Conservation (phyloP, 305 asterid species). For the Plantago lanceolata region DNA sequence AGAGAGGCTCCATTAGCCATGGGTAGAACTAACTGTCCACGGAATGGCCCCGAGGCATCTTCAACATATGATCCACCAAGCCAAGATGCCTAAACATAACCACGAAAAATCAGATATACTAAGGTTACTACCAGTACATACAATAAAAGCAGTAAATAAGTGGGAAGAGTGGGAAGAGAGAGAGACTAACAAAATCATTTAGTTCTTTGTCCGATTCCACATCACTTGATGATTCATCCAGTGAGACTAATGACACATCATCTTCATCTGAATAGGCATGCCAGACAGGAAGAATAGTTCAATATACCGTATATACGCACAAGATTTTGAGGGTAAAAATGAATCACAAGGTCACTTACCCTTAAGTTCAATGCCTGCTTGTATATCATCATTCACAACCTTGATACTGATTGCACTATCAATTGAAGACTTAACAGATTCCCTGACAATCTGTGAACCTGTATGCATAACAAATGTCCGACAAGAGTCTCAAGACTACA, state of each 20-base stretch:
- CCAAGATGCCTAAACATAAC: conserved; percentile 62
- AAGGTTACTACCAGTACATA: background rate
- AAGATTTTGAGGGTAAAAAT: conserved; percentile 17
- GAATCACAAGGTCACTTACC: conserved; percentile 43
- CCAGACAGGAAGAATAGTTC: conserved; percentile 20
- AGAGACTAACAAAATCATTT: conserved; percentile 61
- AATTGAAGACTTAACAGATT: conserved; percentile 32
- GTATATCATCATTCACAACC: conserved; percentile 47
- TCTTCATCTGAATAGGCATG: conserved; percentile 51
- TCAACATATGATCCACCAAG: conserved; percentile 80
- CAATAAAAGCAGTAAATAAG: background rate
- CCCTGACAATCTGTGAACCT: conserved; percentile 40
- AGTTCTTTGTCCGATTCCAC: conserved; percentile 67
- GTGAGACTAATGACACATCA: conserved; percentile 55
- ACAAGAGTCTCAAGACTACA: too few species aligned
- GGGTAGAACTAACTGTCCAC: conserved; percentile 68
- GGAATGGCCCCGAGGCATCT: conserved; percentile 42
- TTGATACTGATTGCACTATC: conserved; percentile 44
- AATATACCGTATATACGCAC: conserved; percentile 1
- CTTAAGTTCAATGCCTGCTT: conserved; percentile 60
- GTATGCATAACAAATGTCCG: conserved; percentile 24
- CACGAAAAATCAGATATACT: conserved; percentile 12
- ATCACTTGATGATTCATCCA: conserved; percentile 49
- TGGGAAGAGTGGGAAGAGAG: conserved; percentile 10
- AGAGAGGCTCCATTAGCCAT: conserved; percentile 47